Percentiles rank a stretch among this genome's conserved stretches.
These are phyloP conservation scores for Pseudovirgaria hyperparasitica DNA, from an alignment of 2,329 filamentous ascomycete species.

Conservation along the genomic window DNA sequence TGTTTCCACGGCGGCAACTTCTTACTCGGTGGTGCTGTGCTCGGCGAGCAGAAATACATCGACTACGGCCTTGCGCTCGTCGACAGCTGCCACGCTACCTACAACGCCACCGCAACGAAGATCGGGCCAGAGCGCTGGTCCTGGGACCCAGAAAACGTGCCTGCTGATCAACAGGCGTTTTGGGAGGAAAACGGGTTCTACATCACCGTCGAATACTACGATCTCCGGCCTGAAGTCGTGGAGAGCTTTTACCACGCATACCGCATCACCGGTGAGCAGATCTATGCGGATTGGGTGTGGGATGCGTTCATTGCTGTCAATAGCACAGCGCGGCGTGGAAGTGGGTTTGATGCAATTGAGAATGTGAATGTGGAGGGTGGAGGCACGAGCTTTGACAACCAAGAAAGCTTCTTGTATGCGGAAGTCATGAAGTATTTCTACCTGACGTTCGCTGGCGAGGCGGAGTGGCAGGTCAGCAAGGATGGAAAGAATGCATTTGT, in stretches of 20 bases:
- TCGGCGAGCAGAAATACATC: slow-evolving; percentile 53
- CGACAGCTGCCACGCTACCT: slow-evolving; percentile 61
- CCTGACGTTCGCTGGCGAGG: slow-evolving; percentile 54
- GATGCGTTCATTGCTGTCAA: slow-evolving; percentile 60
- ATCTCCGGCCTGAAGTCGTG: slow-evolving; percentile 67
- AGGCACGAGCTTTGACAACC: slow-evolving; percentile 52
- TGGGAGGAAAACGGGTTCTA: slow-evolving; percentile 61
- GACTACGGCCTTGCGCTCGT: slow-evolving; percentile 63
- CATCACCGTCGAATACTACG: slow-evolving; percentile 47
- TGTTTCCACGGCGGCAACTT: slow-evolving; percentile 82
- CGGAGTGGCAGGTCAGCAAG: slow-evolving; percentile 42
- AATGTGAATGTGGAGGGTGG: slow-evolving; percentile 54
- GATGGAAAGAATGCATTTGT: slow-evolving; percentile 43
- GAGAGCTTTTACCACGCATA: slow-evolving; percentile 84
- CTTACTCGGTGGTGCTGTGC: slow-evolving; percentile 63
- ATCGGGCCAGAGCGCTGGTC: slow-evolving; percentile 59
- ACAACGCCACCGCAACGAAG: slow-evolving; percentile 51
- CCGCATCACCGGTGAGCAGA: slow-evolving; percentile 59
- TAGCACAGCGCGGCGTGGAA: slow-evolving; percentile 46
- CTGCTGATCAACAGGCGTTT: slow-evolving; percentile 37
- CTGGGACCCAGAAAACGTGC: slow-evolving; percentile 22
- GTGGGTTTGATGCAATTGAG: slow-evolving; percentile 52
- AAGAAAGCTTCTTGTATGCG: slow-evolving; percentile 82
- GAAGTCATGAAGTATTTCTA: slow-evolving; percentile 80
- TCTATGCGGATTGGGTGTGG: slow-evolving; percentile 80